These are phyloP conservation scores for Pleurozium schreberi DNA, from an alignment of 225 moss, liverwort and hornwort genomes.

Conservation along the genomic window DNA sequence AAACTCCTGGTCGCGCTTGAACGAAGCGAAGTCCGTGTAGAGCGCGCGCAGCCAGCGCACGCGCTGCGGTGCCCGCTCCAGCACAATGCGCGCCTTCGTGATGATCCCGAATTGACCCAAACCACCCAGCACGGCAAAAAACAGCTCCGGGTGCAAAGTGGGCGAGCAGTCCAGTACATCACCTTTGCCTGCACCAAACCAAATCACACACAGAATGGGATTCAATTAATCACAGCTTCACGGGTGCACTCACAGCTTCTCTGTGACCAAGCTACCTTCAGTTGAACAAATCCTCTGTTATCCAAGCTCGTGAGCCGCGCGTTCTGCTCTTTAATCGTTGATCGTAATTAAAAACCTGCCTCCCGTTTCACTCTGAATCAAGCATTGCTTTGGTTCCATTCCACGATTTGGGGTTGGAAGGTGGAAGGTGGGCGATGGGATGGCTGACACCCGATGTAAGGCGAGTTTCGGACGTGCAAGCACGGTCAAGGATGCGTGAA, in stretches of 20 bases:
- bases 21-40: constrained; percentile 70
- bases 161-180: constrained; percentile 54
- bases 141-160: constrained; percentile 38
- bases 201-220: neutral
- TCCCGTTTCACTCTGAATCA: neutral
- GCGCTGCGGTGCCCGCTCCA: constrained; percentile 53
- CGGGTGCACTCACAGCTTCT: neutral
- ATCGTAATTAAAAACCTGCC: neutral
- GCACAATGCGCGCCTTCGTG: constrained; percentile 61
- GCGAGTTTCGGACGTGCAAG: neutral
- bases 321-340: neutral
- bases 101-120: constrained; percentile 92
- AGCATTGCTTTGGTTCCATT: neutral
- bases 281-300: neutral
- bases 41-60: constrained; percentile 77
- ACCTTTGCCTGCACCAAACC: constrained; percentile 21
- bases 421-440: neutral
- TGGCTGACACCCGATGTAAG: neutral
- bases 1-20: constrained; percentile 55
- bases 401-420: neutral
- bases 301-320: neutral
- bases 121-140: constrained; percentile 74
- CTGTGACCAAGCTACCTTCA: neutral
- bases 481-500: neutral
- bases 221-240: neutral